Evolutionary conservation across 2,329 filamentous ascomycete species (phyloP).

Genomic region (Diaporthe capsici): DNA sequence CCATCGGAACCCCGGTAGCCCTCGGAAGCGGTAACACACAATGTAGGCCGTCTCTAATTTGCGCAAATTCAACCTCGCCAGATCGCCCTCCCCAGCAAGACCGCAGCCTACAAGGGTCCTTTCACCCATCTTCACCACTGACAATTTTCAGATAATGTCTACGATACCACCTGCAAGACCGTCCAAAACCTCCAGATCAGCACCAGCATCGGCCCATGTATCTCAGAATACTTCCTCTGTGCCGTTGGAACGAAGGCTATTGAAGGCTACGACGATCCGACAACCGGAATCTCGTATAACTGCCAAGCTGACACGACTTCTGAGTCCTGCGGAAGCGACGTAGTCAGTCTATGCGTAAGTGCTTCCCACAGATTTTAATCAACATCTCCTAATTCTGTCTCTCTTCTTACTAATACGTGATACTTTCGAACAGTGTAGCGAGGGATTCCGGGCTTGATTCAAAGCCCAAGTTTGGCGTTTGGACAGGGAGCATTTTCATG

Average conservation of each 20-base stretch:
- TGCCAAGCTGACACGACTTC: slow-evolving; percentile 26
- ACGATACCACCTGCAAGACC: slow-evolving; percentile 34
- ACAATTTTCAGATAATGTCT: slow-evolving; percentile 32
- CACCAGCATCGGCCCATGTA: slow-evolving; percentile 20
- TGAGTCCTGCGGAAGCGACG: slow-evolving; percentile 35
- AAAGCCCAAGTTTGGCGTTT: not conserved
- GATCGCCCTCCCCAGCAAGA: not conserved
- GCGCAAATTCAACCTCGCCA: not conserved
- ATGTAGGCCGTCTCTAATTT: not conserved
- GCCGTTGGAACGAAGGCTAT: slow-evolving; percentile 19
- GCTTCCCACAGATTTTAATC: too few species aligned
- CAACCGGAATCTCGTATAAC: slow-evolving; percentile 29
- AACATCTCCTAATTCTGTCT: too few species aligned
- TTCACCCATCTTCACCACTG: not conserved
- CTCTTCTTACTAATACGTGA: not conserved
- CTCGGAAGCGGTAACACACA: slow-evolving; percentile 22
- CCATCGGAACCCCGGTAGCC: slow-evolving; percentile 22
- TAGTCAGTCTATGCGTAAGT: slow-evolving; percentile 33
- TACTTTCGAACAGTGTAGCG: not conserved
- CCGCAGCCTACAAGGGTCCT: too few species aligned
- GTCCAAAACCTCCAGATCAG: slow-evolving; percentile 23
- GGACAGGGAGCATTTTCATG: not conserved
- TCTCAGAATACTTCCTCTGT: slow-evolving; percentile 36
- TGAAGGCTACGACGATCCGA: slow-evolving; percentile 35
- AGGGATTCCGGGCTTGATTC: not conserved